These are phyloP conservation scores for Cicer judaicum DNA, from an alignment of 306 rosid species.

Conservation along the genomic window DNA sequence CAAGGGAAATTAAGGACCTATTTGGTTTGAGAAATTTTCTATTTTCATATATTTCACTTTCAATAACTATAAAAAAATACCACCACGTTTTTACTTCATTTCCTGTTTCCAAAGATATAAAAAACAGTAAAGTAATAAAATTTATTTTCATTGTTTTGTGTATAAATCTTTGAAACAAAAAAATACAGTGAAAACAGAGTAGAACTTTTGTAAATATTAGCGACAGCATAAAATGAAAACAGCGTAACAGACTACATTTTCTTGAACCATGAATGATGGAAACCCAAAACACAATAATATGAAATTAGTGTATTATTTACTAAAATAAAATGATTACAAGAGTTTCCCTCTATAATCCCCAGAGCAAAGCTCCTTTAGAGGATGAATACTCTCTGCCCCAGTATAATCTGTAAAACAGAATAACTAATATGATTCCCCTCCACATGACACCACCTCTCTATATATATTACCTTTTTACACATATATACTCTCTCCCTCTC, in stretches of 20 bases:
- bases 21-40: conserved; percentile 1
- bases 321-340: too few species aligned
- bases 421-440: too few species aligned
- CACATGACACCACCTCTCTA: too few species aligned
- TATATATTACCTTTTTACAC: too few species aligned
- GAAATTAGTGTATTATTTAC: too few species aligned
- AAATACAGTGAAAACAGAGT: conserved; percentile 1
- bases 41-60: background rate
- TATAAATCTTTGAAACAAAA: conserved; percentile 2
- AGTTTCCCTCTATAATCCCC: too few species aligned
- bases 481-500: too few species aligned
- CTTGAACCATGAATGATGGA: background rate
- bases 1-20: conserved; percentile 13
- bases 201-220: background rate
- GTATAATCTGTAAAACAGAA: too few species aligned
- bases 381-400: too few species aligned
- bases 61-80: background rate
- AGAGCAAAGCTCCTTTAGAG: too few species aligned
- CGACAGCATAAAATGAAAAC: background rate
- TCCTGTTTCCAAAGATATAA: background rate
- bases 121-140: background rate
- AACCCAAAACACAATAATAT: too few species aligned
- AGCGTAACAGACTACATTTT: background rate
- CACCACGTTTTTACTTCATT: background rate
- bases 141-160: background rate